Evolutionary conservation across 139 green algal genomes (phyloP).

Genomic region (Pycnococcus provasolii): DNA sequence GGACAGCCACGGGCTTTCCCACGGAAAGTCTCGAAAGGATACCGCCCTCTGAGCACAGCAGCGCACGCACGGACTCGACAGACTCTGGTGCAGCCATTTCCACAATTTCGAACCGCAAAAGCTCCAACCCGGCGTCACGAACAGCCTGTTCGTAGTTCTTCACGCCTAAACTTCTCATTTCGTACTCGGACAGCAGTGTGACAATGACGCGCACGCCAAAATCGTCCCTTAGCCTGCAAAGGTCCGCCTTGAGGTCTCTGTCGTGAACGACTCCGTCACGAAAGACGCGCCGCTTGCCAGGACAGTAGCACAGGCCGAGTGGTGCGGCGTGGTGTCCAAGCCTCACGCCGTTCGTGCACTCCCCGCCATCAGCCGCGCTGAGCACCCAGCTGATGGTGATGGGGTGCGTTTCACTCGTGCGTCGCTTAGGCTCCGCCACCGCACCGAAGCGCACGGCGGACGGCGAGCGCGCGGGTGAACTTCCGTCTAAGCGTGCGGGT

Average conservation of each 20-base stretch:
- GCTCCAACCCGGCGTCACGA: constrained; percentile 6
- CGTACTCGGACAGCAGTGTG: constrained; percentile 27
- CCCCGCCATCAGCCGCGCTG: neutral
- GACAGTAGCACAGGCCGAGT: constrained; percentile 29
- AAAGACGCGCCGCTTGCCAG: constrained; percentile 24
- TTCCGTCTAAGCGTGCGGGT: too few species aligned
- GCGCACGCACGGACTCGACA: neutral
- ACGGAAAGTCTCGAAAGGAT: too few species aligned
- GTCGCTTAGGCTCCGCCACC: too few species aligned
- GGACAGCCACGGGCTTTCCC: neutral
- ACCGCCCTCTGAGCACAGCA: neutral
- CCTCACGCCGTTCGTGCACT: neutral
- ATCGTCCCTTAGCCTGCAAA: neutral
- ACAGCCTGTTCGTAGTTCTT: constrained; percentile 16
- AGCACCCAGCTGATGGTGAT: constrained; percentile 8
- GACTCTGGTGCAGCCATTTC: constrained; percentile 32
- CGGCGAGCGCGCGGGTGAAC: too few species aligned
- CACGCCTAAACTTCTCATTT: constrained; percentile 26
- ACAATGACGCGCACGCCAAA: constrained; percentile 18
- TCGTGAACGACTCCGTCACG: constrained; percentile 8
- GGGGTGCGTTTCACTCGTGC: constrained; percentile 8
- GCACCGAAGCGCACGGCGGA: neutral
- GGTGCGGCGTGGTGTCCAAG: constrained; percentile 5
- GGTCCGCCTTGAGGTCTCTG: too few species aligned
- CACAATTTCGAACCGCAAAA: constrained; percentile 30